Percentiles rank a stretch among this genome's conserved stretches.
phyloP scores from a whole-genome alignment of 176 grass and related monocot species.

The Aegilops speltoides region DNA sequence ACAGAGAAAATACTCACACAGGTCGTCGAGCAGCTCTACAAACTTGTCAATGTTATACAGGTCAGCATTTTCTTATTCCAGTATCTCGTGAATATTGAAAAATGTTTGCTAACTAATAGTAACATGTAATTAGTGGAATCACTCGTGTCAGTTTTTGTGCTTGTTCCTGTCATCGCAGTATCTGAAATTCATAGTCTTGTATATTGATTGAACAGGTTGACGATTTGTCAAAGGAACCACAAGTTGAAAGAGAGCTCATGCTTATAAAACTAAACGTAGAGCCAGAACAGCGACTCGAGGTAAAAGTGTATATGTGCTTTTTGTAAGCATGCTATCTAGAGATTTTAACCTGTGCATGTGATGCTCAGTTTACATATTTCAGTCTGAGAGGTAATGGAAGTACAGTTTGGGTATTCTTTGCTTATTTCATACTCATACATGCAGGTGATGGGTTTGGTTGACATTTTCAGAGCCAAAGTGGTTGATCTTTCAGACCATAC shows the following conservation, averaged over 20 bases:
- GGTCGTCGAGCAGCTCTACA: slow-evolving; percentile 69
- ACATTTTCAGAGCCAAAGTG: slow-evolving; percentile 68
- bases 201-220: slow-evolving; percentile 45
- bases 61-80: slow-evolving; percentile 28
- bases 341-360: neutral
- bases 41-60: slow-evolving; percentile 84
- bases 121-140: neutral
- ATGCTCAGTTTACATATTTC: neutral
- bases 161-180: neutral
- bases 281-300: slow-evolving; percentile 60
- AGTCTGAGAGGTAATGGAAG: neutral
- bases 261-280: slow-evolving; percentile 78
- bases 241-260: slow-evolving; percentile 83
- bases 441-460: slow-evolving; percentile 74
- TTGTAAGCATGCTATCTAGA: neutral
- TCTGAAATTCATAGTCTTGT: slow-evolving; percentile 16
- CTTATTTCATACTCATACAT: slow-evolving; percentile 4
- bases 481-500: slow-evolving; percentile 67
- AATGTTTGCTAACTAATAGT: neutral
- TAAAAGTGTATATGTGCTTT: slow-evolving; percentile 17
- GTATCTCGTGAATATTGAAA: neutral
- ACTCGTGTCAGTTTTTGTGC: neutral
- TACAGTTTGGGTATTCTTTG: neutral
- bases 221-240: slow-evolving; percentile 63
- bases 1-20: slow-evolving; percentile 71